Percentiles rank a stretch among this genome's conserved stretches.
Conservation (phyloP, 208 protist species). For the Wallacemonas sp. region DNA sequence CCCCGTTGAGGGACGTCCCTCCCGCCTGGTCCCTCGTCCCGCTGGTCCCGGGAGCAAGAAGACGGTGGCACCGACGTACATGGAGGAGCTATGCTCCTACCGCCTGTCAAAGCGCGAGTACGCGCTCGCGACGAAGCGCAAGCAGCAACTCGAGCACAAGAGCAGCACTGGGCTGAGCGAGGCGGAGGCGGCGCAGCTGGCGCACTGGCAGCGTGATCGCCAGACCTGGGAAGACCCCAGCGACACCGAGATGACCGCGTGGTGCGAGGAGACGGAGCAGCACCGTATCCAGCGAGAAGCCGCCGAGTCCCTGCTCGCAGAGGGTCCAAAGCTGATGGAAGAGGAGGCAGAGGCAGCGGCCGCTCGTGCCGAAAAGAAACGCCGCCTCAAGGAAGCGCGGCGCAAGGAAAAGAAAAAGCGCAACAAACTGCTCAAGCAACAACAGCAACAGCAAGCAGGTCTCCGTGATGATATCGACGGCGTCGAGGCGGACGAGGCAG, state of each 20-base stretch:
- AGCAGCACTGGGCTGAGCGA: not conserved
- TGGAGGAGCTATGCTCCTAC: slow-evolving; percentile 85
- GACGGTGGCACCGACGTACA: slow-evolving; percentile 51
- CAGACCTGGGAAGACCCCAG: slow-evolving; percentile 43
- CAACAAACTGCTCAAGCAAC: not conserved
- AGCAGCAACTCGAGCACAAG: slow-evolving; percentile 9
- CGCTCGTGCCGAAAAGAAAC: slow-evolving; percentile 18
- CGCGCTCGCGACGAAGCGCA: not conserved
- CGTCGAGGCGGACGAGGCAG: not conserved
- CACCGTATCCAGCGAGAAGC: slow-evolving; percentile 16
- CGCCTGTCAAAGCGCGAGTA: slow-evolving; percentile 59
- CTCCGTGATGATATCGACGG: slow-evolving; percentile 4
- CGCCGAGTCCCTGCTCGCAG: slow-evolving; percentile 29
- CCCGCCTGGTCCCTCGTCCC: slow-evolving; percentile 27
- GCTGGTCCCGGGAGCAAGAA: slow-evolving; percentile 18
- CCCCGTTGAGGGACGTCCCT: slow-evolving; percentile 52
- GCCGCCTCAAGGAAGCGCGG: slow-evolving; percentile 3
- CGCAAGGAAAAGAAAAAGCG: slow-evolving; percentile 17
- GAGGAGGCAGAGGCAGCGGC: slow-evolving; percentile 32
- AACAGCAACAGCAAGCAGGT: not conserved
- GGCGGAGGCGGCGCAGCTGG: not conserved
- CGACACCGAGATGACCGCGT: slow-evolving; percentile 50
- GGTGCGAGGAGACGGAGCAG: slow-evolving; percentile 27
- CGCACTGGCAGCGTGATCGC: not conserved
- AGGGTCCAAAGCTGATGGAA: slow-evolving; percentile 32